Conservation (phyloP, 345 rosid species). For the Triadica sebifera region DNA sequence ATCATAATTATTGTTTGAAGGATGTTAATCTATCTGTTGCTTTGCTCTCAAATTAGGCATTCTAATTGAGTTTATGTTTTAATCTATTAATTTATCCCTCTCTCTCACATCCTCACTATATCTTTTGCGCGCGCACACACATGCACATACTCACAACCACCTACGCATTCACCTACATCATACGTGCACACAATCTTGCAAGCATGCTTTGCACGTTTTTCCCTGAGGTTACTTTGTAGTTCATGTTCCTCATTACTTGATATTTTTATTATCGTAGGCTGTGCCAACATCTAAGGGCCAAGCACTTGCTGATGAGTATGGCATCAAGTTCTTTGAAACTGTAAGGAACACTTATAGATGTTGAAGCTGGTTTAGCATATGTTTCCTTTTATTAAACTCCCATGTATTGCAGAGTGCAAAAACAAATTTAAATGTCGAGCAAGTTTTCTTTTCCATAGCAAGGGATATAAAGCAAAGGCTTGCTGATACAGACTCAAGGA, state of each 20-base stretch:
- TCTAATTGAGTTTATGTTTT: no score
- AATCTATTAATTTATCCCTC: no score
- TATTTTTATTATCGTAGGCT: conserved; percentile 48
- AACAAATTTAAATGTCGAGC: conserved; percentile 87
- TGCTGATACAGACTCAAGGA: conserved; percentile 68
- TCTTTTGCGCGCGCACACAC: neutral
- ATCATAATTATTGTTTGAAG: neutral
- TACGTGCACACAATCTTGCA: no score
- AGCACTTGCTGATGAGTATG: conserved; percentile 98
- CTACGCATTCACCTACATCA: neutral
- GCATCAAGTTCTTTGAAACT: conserved; percentile 95
- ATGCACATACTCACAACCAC: neutral
- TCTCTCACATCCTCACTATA: neutral
- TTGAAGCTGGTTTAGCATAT: neutral
- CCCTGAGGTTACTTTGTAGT: no score
- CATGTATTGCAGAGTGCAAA: conserved; percentile 79
- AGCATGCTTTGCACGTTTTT: no score
- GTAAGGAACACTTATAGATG: conserved; percentile 40
- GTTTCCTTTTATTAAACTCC: conserved; percentile 16
- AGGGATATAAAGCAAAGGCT: conserved; percentile 93
- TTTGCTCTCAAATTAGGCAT: neutral
- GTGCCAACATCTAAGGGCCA: conserved; percentile 96
- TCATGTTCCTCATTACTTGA: neutral
- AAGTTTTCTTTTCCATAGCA: conserved; percentile 93
- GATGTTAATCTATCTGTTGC: neutral